These are phyloP conservation scores for Ostreobium quekettii DNA, from an alignment of 139 green algal species.

Conservation along the genomic window DNA sequence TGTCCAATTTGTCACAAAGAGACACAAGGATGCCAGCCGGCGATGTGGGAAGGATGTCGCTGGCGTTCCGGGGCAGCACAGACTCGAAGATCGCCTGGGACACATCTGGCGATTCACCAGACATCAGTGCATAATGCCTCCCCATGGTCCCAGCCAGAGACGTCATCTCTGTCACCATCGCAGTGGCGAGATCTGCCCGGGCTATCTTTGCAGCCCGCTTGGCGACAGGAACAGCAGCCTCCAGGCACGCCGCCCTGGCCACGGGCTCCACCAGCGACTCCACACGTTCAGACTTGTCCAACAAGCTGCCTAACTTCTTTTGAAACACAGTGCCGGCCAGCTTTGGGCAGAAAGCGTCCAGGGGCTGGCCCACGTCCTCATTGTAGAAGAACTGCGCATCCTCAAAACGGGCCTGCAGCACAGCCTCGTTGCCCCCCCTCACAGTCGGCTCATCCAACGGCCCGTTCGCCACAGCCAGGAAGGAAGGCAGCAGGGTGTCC, in stretches of 20 bases:
- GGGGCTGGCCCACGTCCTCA: constrained; percentile 62
- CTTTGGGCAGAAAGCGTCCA: constrained; percentile 63
- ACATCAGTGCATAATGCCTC: constrained; percentile 62
- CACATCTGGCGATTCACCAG: constrained; percentile 46
- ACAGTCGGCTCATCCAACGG: constrained; percentile 61
- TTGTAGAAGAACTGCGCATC: constrained; percentile 97
- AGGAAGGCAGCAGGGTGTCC: constrained; percentile 66
- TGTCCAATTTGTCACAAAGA: constrained; percentile 75
- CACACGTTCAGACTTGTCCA: constrained; percentile 79
- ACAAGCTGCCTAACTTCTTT: constrained; percentile 82
- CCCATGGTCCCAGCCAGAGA: constrained; percentile 92
- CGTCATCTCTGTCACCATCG: constrained; percentile 94
- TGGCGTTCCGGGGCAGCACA: constrained; percentile 70
- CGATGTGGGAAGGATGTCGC: constrained; percentile 62
- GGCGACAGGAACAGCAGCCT: constrained; percentile 21
- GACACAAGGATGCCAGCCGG: constrained; percentile 53
- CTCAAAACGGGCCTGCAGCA: constrained; percentile 92
- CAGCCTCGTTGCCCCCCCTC: constrained; percentile 83
- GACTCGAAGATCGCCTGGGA: constrained; percentile 79
- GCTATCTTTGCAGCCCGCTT: constrained; percentile 58
- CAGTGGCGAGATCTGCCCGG: constrained; percentile 83
- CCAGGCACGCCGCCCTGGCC: constrained; percentile 37
- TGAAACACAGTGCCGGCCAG: constrained; percentile 83
- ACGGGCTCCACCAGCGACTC: constrained; percentile 59
- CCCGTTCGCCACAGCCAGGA: constrained; percentile 94